Evolutionary conservation across 139 green algal species (phyloP), one percentile per base, ranked within the genome.

Genomic region (Chlamydomonas sphaeroides): DNA sequence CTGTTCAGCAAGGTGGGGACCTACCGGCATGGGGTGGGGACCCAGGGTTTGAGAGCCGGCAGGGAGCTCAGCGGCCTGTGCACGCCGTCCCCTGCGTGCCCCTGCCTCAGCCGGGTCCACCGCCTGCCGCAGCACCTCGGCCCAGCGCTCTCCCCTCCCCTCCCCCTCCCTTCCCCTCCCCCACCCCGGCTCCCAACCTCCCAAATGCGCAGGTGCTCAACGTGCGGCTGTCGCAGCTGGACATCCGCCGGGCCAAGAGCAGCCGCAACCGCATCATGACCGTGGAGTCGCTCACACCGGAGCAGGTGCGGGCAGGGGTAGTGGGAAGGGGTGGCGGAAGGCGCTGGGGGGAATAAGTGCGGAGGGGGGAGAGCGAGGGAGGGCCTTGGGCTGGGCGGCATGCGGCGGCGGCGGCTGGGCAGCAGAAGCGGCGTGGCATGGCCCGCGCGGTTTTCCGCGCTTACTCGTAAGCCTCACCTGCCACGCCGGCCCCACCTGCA

Each of bases 211-310:
- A 87, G 73, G 66, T 87, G 11, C 83, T 87, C 30, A 85, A 85
- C 61, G 76, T 88, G 68, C 76, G 84, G 28, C 33, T 88, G 33
- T 82, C 67, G 1, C 84, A 88, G 68, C 84, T 88, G 45, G 67
- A 84, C 75, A 61, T 74, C 42, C 76, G 80, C 38, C n/a, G 68
- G 2, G 76, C 73, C 33, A 67, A 77, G 65, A 77, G 77, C 45
- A 66, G 42, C 68, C 76, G 84, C 68, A 85, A 81, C 63, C 76
- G 84, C 76, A 85, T 88, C 36, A 66, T 88, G 59, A 84, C 80
- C 30, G 84, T 88, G 35, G 84, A 88, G 41, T 63, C 42, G 3
- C 57, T 88, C 39, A 78, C 33, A 2, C 76, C 84, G 4, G 56
- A 88, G 67, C 68, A 88, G 68, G 84, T 85, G 18, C n/a, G n/a